A percentile compares a stretch with the other conserved stretches of the same genome.
Conservation (phyloP, 139 green algal genomes). For the Diplosphaera chodatii region DNA sequence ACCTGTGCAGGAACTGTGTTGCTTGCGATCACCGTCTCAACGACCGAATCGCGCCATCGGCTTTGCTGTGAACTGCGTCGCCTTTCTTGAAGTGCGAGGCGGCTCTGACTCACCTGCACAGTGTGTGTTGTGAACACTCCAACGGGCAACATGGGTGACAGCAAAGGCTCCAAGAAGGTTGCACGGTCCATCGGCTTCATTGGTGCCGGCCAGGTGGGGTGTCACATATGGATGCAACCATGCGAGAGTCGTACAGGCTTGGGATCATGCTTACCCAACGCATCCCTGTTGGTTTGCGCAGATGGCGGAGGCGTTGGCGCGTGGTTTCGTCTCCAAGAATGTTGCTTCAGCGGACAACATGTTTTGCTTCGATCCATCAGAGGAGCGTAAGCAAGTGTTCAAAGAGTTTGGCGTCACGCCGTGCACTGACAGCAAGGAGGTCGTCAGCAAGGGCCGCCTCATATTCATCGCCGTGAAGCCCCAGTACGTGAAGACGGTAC, state of each 20-base stretch:
- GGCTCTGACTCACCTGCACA: no score
- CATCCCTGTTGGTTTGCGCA: no score
- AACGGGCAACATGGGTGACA: conserved; percentile 18
- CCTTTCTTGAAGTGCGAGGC: no score
- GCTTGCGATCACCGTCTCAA: no score
- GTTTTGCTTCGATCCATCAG: conserved; percentile 54
- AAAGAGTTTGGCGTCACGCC: conserved; percentile 33
- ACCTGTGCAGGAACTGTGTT: no score
- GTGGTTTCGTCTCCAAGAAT: conserved; percentile 69
- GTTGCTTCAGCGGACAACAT: conserved; percentile 49
- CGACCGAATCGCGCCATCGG: no score
- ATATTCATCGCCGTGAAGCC: conserved; percentile 94
- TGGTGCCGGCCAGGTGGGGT: conserved; percentile 46
- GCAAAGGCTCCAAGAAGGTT: conserved; percentile 15
- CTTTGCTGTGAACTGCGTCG: no score
- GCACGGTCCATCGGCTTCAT: conserved; percentile 60
- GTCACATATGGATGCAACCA: no score
- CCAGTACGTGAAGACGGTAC: conserved; percentile 67
- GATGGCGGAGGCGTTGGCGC: conserved; percentile 89
- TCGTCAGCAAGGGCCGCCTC: conserved; percentile 69
- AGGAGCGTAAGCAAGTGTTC: conserved; percentile 69
- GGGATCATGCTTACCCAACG: no score
- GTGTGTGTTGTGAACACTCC: no score
- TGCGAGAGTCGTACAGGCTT: no score
- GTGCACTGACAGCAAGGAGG: conserved; percentile 22